Base-by-base conservation (phyloP, 1,139 yeast species). In the Torulaspora globosa region DNA sequence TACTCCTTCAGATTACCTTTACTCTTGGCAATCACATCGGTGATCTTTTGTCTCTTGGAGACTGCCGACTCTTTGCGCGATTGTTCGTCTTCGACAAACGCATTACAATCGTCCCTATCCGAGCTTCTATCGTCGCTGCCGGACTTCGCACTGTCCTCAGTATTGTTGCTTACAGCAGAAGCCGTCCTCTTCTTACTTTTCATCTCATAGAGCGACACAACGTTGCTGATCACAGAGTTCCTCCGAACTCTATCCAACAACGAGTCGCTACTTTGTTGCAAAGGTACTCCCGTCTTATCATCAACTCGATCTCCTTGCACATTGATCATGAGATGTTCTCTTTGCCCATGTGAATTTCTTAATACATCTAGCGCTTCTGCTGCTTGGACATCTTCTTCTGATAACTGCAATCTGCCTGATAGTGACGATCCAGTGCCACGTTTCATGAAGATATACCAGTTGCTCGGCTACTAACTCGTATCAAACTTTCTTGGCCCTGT, bases 1-100 rank as follows among this genome's bases (percentile, higher is more conserved):
- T 60, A 62, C 31, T 62, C 67, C 41, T 59, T 62, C n/a, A 63
- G 45, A 44, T 62, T 62, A 27, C 57, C 63, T 40, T 55, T 57
- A 35, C 60, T 53, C 38, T 57, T 58, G 10, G 61, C 60, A 12
- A 60, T 41, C 2, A 59, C 65, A 19, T 57, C 54, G 1, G 65
- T 52, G 12, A 63, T 50, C 42, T 57, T 60, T 37, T 56, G 59
- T 36, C 65, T 48, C 44, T 63, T 58, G 7, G 58, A 55, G 11
- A 45, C 50, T 31, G 52, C 47, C 26, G n/a, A n/a, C 12, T 35
- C 44, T n/a, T 11, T 21, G 7, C 10, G 3, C 9, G 10, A 18
- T 28, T 54, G 56, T 5, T 47, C 44, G 7, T 41, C 47, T 8
- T 37, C 48, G 5, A 42, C 45, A 11, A 38, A 59, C 27, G 55